Evolutionary conservation across 306 rosid species (phyloP).

Genomic region (Echinosophora koreensis): DNA sequence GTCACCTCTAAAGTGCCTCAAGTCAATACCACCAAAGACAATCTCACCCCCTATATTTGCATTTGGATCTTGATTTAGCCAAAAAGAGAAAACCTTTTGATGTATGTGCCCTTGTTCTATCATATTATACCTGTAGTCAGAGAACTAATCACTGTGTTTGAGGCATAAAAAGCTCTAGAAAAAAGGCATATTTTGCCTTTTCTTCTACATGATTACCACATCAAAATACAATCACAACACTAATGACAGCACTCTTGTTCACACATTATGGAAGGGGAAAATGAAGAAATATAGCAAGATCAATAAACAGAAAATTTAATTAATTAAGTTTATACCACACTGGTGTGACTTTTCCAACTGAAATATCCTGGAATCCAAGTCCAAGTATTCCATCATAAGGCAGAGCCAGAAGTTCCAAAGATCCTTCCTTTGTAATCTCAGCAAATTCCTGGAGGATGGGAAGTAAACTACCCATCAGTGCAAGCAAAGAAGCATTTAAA

Average conservation of each 20-base stretch:
- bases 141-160: conserved; percentile 10
- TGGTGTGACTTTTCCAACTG: conserved; percentile 55
- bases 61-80: conserved; percentile 51
- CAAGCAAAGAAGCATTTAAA: conserved; percentile 29
- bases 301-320: conserved; percentile 17
- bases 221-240: conserved; percentile 21
- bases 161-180: conserved; percentile 13
- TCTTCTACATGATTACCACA: conserved; percentile 5
- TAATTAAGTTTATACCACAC: conserved; percentile 53
- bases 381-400: conserved; percentile 65
- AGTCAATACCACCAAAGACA: conserved; percentile 74
- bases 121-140: conserved; percentile 59
- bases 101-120: conserved; percentile 45
- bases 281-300: conserved; percentile 2
- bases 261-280: neutral
- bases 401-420: conserved; percentile 47
- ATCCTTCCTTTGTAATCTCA: conserved; percentile 51
- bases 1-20: conserved; percentile 70
- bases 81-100: conserved; percentile 52
- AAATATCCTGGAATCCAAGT: conserved; percentile 56
- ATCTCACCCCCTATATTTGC: conserved; percentile 60
- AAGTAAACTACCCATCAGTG: conserved; percentile 22
- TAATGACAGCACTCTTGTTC: conserved; percentile 1
- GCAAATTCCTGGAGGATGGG: conserved; percentile 53
- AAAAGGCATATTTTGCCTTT: neutral